Base-by-base conservation (phyloP, 805 yeast genomes). In the Ogataea sp. region DNA sequence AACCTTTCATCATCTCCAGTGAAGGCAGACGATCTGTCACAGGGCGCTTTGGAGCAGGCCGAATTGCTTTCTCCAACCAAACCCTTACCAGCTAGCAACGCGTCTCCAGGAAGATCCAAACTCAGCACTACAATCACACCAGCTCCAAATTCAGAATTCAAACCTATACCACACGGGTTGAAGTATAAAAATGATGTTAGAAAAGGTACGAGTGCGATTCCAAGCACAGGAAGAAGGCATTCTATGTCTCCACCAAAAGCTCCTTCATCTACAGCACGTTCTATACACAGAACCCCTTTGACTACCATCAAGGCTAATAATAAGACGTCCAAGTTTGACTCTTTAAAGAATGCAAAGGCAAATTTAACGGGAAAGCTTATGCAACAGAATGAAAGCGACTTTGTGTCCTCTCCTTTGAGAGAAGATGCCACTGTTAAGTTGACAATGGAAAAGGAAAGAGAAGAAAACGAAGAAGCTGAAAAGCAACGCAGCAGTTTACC, bases 121-220 rank as follows among this genome's bases (percentile, higher is more conserved):
- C 25, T 15, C 7, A 3, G 18, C 4, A 23, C 35, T 3, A 20
- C 27, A n/a, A 14, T 13, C 14, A 34, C 37, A 25, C 30, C 37
- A n/a, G 10, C 24, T 6, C 18, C 5, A 3, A 16, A 17, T 11
- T 3, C 24, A 17, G 4, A 26, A 9, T 43, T 54, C 24, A 52
- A 51, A 20, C 62, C 55, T 45, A 63, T 66, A 37, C 73, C 75
- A 2, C 78, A 73, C 48, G 78, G 78, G 0, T 50, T 73, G 28
- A 50, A 63, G 2, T 60, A 65, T 40, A 66, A 67, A 43, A 68
- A 65, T 41, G 53, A 54, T 32, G 45, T 43, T 2, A 41, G 54
- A 34, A 46, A 49, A 25, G 7, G 11, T 25, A 24, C 5, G 32
- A 25, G n/a, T 21, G 2, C 26, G 11, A 17, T 6, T 24, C 11